Evolutionary conservation across 1,284 basidiomycete genomes (phyloP), one percentile per base, ranked within the genome.

Genomic region (Heterobasidion occidentale): DNA sequence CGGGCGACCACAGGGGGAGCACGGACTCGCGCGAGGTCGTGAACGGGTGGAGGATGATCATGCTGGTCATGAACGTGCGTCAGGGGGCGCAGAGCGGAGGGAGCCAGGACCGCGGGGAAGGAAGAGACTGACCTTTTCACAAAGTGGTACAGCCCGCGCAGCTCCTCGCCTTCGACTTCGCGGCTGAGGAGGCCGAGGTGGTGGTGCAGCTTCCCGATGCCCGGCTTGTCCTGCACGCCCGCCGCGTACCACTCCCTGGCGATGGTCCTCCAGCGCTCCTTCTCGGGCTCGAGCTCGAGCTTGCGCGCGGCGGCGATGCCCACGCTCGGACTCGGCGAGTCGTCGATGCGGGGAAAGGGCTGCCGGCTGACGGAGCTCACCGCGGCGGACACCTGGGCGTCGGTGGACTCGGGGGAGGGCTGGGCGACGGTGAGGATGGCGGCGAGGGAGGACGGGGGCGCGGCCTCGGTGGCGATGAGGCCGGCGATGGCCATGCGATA

Each of bases 401-500:
- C 63, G 3, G 64, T 60, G 15, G 58, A 58, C 0, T 64, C 62
- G 1, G 62, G 61, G 50, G 54, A 64, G 45, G 58, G 64, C 65
- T 57, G 62, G 64, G 67, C 61, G 51, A 58, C 36, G 34, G 46
- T 34, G 64, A 33, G 56, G 61, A 56, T 59, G 33, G 72, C 71
- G n/a, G 64, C 60, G 9, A 83, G 75, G 2, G 72, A 67, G 7
- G 68, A 71, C 62, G 61, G 71, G 63, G 55, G 71, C 61, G 63
- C 69, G 64, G 64, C 75, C 68, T 70, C 68, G 17, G 59, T 60
- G n/a, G 79, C 77, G 27, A 86, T 74, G 74, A 87, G 80, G 36
- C 81, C 81, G 38, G 84, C 90, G n/a, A 97, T 90, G 3, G 90
- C 88, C 92, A 98, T 96, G 52, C 92, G 83, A 68, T 97, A 98